These are phyloP conservation scores for Haplosporangium gracile DNA, from an alignment of 192 early-diverging fungal species.

Conservation along the genomic window DNA sequence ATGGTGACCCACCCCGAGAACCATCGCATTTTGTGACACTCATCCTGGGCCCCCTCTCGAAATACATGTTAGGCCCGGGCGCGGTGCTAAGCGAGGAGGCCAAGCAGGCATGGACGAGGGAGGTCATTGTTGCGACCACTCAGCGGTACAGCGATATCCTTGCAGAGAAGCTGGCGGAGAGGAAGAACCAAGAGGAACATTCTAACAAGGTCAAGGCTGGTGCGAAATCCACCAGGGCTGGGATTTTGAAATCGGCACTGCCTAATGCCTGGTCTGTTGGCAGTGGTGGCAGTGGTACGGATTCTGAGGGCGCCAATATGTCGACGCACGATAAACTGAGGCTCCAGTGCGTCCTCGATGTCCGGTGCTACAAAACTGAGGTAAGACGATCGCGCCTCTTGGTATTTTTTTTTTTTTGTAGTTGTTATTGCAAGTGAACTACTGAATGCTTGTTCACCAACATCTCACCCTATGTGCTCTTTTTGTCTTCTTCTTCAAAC, in stretches of 20 bases:
- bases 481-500: background rate
- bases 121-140: constrained; percentile 60
- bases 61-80: constrained; percentile 46
- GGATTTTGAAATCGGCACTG: background rate
- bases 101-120: constrained; percentile 31
- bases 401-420: background rate
- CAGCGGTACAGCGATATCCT: constrained; percentile 37
- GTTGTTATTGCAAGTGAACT: background rate
- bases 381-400: constrained; percentile 38
- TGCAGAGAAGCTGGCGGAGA: constrained; percentile 55
- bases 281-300: background rate
- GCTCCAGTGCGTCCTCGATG: constrained; percentile 67
- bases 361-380: constrained; percentile 62
- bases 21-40: constrained; percentile 65
- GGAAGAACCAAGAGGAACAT: constrained; percentile 24
- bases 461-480: background rate
- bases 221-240: constrained; percentile 12
- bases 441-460: background rate
- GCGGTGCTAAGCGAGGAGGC: constrained; percentile 33
- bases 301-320: constrained; percentile 42
- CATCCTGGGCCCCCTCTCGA: constrained; percentile 61
- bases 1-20: constrained; percentile 60
- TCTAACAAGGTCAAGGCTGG: constrained; percentile 18
- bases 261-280: constrained; percentile 19
- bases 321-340: constrained; percentile 70